Evolutionary conservation across 306 rosid genomes (phyloP).

Genomic region (Inga oerstediana): DNA sequence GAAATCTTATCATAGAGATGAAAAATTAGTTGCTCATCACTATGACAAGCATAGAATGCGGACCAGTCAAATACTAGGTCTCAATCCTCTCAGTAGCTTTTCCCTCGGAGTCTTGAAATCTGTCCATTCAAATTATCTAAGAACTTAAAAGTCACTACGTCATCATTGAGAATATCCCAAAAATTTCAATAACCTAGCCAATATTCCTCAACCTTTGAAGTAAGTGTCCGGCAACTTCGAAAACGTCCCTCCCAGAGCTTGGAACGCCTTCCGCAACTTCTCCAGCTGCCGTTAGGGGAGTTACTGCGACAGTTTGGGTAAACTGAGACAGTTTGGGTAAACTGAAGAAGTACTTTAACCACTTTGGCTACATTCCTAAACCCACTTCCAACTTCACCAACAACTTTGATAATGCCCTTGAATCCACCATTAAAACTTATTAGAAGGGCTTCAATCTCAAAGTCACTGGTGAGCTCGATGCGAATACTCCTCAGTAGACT

Average conservation of each 20-base stretch:
- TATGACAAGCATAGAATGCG: no score
- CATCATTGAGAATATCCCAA: no score
- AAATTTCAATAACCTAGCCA: no score
- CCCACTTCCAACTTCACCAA: slow-evolving; percentile 53
- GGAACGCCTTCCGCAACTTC: slow-evolving; percentile 65
- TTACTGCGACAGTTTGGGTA: slow-evolving; percentile 49
- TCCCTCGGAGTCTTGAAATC: no score
- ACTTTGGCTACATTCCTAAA: slow-evolving; percentile 74
- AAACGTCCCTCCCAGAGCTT: slow-evolving; percentile 36
- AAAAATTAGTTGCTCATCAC: no score
- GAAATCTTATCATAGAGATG: no score
- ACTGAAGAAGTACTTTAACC: slow-evolving; percentile 65
- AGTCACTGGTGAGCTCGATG: slow-evolving; percentile 65
- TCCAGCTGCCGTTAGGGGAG: slow-evolving; percentile 54
- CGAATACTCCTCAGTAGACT: slow-evolving; percentile 45
- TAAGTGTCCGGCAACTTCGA: not conserved
- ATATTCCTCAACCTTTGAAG: no score
- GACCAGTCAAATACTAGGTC: no score
- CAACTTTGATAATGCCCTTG: slow-evolving; percentile 59
- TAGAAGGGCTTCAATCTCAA: slow-evolving; percentile 86
- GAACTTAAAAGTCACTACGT: no score
- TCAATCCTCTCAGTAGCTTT: no score
- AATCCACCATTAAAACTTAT: slow-evolving; percentile 56
- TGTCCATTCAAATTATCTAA: no score
- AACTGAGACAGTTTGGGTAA: slow-evolving; percentile 41